Evolutionary conservation across 2,329 filamentous ascomycete species (phyloP).

Genomic region (Thielaviopsis musarum): DNA sequence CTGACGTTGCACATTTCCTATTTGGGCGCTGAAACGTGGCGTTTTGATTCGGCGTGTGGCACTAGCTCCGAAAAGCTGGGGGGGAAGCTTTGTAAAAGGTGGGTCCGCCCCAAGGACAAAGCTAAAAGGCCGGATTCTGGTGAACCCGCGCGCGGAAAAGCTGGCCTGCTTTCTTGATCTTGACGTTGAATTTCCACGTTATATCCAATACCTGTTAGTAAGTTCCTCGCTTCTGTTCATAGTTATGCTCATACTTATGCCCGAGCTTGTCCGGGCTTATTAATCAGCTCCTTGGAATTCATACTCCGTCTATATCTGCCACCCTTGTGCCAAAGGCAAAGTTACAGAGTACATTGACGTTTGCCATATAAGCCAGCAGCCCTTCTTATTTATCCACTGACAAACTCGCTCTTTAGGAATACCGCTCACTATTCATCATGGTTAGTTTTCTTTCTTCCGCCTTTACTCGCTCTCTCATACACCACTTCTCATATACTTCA

Average conservation of each 20-base stretch:
- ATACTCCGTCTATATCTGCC: too few species aligned
- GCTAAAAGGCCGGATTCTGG: too few species aligned
- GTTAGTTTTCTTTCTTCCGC: not conserved
- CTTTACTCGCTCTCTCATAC: not conserved
- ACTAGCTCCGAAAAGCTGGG: not conserved
- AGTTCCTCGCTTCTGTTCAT: not conserved
- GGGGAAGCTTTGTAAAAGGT: too few species aligned
- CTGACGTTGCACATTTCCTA: constrained; percentile 6
- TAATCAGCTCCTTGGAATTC: too few species aligned
- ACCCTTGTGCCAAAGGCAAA: too few species aligned
- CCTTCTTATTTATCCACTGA: not conserved
- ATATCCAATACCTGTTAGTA: not conserved
- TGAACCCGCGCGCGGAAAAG: not conserved
- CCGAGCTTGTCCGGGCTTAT: too few species aligned
- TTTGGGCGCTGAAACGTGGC: constrained; percentile 1
- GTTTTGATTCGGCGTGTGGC: not conserved
- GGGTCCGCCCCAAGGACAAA: too few species aligned
- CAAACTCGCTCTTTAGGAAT: not conserved
- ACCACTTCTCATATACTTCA: too few species aligned
- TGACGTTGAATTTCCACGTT: not conserved
- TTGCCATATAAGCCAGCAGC: too few species aligned
- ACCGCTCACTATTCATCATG: not conserved
- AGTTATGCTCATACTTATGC: not conserved
- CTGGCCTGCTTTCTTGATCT: too few species aligned
- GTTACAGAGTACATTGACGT: too few species aligned